Conservation (phyloP, 2,329 filamentous ascomycete genomes). For the Fusarium drepaniforme region DNA sequence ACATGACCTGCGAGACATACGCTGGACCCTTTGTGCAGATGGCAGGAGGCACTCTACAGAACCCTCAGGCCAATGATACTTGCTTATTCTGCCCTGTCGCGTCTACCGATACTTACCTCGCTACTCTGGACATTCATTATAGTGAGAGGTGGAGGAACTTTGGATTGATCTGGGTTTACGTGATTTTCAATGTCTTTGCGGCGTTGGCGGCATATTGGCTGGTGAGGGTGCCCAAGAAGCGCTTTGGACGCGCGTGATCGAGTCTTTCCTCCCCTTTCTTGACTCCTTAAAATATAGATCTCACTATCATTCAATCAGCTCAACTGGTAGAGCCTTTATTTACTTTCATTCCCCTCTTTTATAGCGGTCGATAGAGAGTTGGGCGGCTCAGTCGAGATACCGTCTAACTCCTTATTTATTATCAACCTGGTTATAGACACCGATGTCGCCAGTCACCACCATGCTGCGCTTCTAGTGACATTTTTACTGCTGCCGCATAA, state of each 20-base stretch:
- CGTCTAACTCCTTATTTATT: background rate
- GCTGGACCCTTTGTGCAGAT: slow-evolving; percentile 55
- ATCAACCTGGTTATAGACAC: background rate
- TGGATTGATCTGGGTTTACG: slow-evolving; percentile 16
- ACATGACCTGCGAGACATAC: slow-evolving; percentile 64
- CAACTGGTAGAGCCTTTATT: background rate
- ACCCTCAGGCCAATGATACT: slow-evolving; percentile 43
- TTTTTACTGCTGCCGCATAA: background rate
- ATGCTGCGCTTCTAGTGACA: background rate
- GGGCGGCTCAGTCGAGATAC: background rate
- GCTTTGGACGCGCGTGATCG: background rate
- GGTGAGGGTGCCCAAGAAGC: slow-evolving; percentile 19
- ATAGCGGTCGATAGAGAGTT: background rate
- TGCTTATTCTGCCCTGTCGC: slow-evolving; percentile 15
- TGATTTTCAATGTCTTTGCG: slow-evolving; percentile 9
- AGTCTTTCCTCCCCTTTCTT: background rate
- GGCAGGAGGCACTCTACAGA: slow-evolving; percentile 60
- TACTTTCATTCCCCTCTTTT: background rate
- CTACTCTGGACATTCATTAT: slow-evolving; percentile 2
- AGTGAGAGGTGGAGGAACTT: slow-evolving; percentile 16
- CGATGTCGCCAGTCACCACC: background rate
- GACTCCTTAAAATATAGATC: background rate
- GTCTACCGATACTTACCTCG: slow-evolving; percentile 2
- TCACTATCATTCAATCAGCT: background rate
- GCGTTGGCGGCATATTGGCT: slow-evolving; percentile 15